Percentiles rank a stretch among this genome's conserved stretches.
Conservation (phyloP, 352 stramenopile genomes). For the Pythium diclinum region DNA sequence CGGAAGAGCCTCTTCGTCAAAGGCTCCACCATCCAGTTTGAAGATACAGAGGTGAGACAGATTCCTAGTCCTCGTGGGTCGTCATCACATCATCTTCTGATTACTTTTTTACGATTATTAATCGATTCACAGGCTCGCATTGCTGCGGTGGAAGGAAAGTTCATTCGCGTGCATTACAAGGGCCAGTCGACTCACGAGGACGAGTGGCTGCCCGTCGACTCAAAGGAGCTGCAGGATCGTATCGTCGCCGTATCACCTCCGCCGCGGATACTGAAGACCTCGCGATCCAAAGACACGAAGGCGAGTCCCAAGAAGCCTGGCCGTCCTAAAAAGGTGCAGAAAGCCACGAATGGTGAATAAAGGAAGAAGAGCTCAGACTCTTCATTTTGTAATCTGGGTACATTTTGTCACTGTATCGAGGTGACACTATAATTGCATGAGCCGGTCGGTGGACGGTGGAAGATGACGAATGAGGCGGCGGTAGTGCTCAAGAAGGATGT, state of each 20-base stretch:
- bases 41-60: slow-evolving; percentile 49
- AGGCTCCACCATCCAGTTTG: slow-evolving; percentile 60
- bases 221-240: slow-evolving; percentile 17
- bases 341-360: slow-evolving; percentile 4
- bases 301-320: background rate
- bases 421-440: background rate
- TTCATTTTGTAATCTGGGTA: background rate
- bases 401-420: background rate
- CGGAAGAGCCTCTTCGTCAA: slow-evolving; percentile 56
- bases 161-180: slow-evolving; percentile 80
- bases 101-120: background rate
- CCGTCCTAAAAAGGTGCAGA: background rate
- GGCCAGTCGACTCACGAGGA: slow-evolving; percentile 62
- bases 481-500: slow-evolving; percentile 34
- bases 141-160: slow-evolving; percentile 64
- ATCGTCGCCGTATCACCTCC: slow-evolving; percentile 22
- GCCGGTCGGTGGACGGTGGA: background rate
- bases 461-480: background rate
- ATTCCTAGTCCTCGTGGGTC: background rate
- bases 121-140: slow-evolving; percentile 47
- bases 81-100: background rate
- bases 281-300: slow-evolving; percentile 9
- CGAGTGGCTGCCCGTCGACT: slow-evolving; percentile 59
- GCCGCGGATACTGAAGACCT: slow-evolving; percentile 22
- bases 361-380: no score